Conservation (phyloP, 306 rosid genomes). For the Castanea crenata region DNA sequence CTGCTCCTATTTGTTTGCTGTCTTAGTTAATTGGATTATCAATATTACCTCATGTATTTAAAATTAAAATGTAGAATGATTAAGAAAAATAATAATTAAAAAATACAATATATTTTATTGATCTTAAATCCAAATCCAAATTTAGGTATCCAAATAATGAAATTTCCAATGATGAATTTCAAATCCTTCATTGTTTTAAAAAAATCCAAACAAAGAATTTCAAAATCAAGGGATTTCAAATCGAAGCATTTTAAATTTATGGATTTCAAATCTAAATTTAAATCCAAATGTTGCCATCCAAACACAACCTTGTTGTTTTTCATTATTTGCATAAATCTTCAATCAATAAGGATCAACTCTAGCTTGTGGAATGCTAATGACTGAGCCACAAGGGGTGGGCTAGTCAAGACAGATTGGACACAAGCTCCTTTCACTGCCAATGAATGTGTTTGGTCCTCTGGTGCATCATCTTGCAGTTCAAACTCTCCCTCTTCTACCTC, state of each 20-base stretch:
- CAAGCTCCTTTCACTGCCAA: constrained; percentile 58
- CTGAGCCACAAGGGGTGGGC: constrained; percentile 83
- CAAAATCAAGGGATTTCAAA: no score
- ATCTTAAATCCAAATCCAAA: no score
- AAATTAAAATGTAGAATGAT: no score
- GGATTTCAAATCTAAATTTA: constrained; percentile 32
- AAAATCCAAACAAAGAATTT: no score
- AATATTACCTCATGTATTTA: no score
- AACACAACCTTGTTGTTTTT: no score
- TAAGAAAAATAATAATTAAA: no score
- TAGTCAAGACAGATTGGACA: constrained; percentile 62
- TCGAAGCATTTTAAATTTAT: no score
- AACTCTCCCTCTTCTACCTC: constrained; percentile 3
- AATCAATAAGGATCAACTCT: constrained; percentile 54
- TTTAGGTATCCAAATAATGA: no score
- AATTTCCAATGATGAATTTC: no score
- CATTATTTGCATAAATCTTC: constrained; percentile 27
- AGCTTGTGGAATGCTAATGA: constrained; percentile 82
- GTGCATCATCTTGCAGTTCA: constrained; percentile 46
- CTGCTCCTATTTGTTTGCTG: background rate
- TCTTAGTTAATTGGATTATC: background rate
- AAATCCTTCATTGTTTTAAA: no score
- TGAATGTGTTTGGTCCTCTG: constrained; percentile 46
- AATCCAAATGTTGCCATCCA: background rate
- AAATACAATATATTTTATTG: no score